Conservation (phyloP, 345 rosid genomes). For the Acer negundo region DNA sequence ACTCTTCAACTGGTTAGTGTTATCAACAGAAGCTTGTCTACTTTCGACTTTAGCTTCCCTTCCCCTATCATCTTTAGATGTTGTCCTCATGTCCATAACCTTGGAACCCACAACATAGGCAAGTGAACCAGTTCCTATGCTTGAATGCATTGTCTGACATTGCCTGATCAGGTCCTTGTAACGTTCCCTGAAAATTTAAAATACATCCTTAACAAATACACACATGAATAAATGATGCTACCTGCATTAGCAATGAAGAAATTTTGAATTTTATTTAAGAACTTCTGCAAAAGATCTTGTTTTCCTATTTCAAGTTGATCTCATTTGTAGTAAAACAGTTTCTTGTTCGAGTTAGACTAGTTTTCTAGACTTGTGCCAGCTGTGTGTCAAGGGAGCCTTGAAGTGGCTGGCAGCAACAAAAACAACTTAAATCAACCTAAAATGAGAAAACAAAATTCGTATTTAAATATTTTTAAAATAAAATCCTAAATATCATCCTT, state of each 20-base stretch:
- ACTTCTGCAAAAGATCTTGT: neutral
- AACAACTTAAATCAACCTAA: too few species aligned
- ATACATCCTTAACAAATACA: neutral
- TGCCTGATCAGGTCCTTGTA: slow-evolving; percentile 67
- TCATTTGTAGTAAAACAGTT: neutral
- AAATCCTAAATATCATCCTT: neutral
- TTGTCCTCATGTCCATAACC: slow-evolving; percentile 88
- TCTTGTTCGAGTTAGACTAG: neutral
- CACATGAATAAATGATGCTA: neutral
- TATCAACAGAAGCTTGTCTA: slow-evolving; percentile 42
- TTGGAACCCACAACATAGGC: slow-evolving; percentile 91
- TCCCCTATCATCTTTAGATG: slow-evolving; percentile 60
- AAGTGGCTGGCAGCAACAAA: neutral
- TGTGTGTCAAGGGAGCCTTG: neutral
- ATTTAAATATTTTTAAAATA: too few species aligned
- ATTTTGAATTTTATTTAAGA: neutral
- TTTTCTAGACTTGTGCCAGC: neutral
- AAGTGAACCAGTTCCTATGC: slow-evolving; percentile 89
- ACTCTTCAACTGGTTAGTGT: slow-evolving; percentile 43
- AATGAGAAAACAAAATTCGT: neutral
- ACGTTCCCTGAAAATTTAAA: slow-evolving; percentile 56
- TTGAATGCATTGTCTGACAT: slow-evolving; percentile 88
- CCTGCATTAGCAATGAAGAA: neutral
- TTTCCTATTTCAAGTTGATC: neutral
- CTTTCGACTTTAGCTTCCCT: slow-evolving; percentile 47